Base-by-base conservation (phyloP, 1,139 yeast species). In the Hanseniaspora sp. region DNA sequence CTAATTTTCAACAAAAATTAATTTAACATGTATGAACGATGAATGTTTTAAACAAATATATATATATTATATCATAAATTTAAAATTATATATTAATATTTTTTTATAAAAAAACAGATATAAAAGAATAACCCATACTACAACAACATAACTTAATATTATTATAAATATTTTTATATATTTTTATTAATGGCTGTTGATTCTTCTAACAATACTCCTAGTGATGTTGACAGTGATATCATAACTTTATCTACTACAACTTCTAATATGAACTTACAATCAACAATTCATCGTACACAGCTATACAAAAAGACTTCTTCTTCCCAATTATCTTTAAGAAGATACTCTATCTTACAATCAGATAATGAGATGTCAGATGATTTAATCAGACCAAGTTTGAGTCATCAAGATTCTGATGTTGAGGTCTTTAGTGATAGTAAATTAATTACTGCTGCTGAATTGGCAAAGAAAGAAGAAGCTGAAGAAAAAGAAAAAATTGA, bases 181-280 rank as follows among this genome's bases (percentile, higher is more conserved):
- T n/a, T n/a, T n/a, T n/a, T n/a, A n/a, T n/a, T n/a, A 72, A 15
- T 8, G 54, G 54, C 9, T 44, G 28, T 9, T 44, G 64, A 7
- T 73, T 68, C n/a, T n/a, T n/a, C n/a, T n/a, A 23, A 23, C 4
- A 23, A 23, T 23, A 23, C 23, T 3, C 23, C 23, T 23, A 23
- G 23, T 23, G 23, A 23, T 23, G 23, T 23, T n/a, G 30, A 39
- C 3, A 41, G 37, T 31, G 46, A 43, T 18, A 29, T 11, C n/a
- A 30, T 17, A 28, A 17, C 46, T 12, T 13, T 15, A 12, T 6
- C 33, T 3, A 15, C 34, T 13, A 6, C 33, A 4, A n/a, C n/a
- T 29, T 29, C 12, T n/a, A 43, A 31, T 29, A n/a, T 30, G n/a
- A 43, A 15, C 37, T 8, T 17, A 13, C 18, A 39, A 12, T 23